A percentile compares a stretch with the other conserved stretches of the same genome.
These are phyloP conservation scores for Rachicladosporium sp. DNA, from an alignment of 2,329 filamentous ascomycete species.

Conservation along the genomic window DNA sequence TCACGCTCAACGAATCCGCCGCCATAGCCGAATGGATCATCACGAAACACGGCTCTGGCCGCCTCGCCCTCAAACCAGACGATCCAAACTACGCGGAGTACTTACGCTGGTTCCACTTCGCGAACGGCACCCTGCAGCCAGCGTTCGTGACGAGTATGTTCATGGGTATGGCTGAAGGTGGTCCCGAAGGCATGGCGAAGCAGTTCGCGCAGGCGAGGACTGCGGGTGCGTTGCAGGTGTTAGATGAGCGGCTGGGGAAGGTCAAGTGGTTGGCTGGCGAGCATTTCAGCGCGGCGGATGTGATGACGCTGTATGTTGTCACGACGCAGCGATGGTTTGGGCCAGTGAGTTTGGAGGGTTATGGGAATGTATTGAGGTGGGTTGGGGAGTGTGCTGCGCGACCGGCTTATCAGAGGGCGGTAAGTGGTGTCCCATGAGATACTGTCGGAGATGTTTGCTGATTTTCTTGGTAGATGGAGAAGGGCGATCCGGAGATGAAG, in stretches of 20 bases:
- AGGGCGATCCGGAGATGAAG: constrained; percentile 21
- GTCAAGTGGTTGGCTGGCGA: constrained; percentile 47
- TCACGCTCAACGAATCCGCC: constrained; percentile 47
- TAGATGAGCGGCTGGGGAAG: constrained; percentile 38
- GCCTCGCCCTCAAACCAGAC: constrained; percentile 33
- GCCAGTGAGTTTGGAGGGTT: constrained; percentile 13
- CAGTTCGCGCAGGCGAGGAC: constrained; percentile 25
- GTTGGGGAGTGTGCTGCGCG: constrained; percentile 16
- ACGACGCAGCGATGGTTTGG: constrained; percentile 49
- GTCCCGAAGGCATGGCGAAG: constrained; percentile 19
- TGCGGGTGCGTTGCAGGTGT: constrained; percentile 26
- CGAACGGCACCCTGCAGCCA: constrained; percentile 29
- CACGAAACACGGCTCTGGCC: constrained; percentile 39
- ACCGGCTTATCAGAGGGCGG: constrained; percentile 17
- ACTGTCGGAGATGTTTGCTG: not conserved
- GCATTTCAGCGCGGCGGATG: constrained; percentile 52
- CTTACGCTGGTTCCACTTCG: constrained; percentile 45
- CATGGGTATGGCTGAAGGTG: constrained; percentile 15
- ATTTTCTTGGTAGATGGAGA: constrained; percentile 13
- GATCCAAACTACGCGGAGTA: constrained; percentile 46
- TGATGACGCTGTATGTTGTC: constrained; percentile 50
- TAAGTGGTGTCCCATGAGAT: not conserved
- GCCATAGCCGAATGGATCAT: constrained; percentile 53
- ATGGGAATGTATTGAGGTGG: constrained; percentile 18
- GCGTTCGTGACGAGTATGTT: constrained; percentile 22